Base-by-base conservation (phyloP, 495 filamentous ascomycete genomes). In the Mycothermus thermophilus region DNA sequence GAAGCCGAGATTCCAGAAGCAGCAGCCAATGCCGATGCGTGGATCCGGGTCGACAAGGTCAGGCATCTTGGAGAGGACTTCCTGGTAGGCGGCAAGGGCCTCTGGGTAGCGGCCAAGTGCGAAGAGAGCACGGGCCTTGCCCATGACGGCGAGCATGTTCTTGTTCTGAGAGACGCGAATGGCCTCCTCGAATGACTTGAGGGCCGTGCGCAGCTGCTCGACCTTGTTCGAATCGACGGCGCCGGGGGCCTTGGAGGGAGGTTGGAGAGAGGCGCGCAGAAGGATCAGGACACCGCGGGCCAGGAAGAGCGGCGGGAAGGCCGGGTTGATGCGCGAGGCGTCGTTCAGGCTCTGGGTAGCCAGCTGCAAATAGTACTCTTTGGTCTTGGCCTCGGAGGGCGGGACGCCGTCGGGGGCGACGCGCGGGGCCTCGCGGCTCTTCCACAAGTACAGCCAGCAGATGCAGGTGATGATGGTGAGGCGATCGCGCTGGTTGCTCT, bases 11-110 rank as follows among this genome's bases (percentile, higher is more conserved):
- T 88, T 83, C 90, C 90, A 97, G 40, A 88, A 76, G 54, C 90
- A 96, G 54, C 86, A 87, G 14, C 90, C 90, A 44, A 97, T 79
- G 29, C 90, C 90, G 42, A 97, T 85, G 34, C 90, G 68, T 44
- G 90, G 92, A 55, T 97, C 90, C 3, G 90, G 90, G 47, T 97
- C 92, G n/a, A 77, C 72, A 34, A 96, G 63, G 38, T 83, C 77
- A 8, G 90, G 90, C 65, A 83, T 79, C 56, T 79, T 82, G 45
- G 71, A 58, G 12, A 97, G 60, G 1, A 80, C 87, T 32, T 81
- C 79, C 55, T 97, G 90, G 49, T 96, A 97, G 11, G 67, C 63
- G 37, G 80, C 73, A 26, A 96, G 53, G 10, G 92, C 77, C 26
- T 94, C 85, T 4, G 76, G 66, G 48, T 79, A 92, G 53, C 77